These are phyloP conservation scores for Stylosanthes scabra DNA, from an alignment of 331 rosid genomes.

Conservation along the genomic window DNA sequence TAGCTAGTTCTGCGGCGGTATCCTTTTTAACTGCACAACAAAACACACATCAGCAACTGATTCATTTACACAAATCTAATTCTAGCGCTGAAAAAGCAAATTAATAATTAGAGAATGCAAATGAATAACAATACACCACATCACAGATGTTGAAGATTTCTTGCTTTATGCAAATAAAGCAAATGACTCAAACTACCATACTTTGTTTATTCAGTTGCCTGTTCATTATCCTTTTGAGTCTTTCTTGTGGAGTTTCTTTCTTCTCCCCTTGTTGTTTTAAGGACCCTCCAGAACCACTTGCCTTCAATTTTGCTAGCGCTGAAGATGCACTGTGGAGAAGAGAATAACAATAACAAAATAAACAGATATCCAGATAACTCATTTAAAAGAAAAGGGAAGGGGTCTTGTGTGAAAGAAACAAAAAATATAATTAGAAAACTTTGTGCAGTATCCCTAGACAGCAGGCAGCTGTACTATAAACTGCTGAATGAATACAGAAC, in stretches of 20 bases:
- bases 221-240: conserved; percentile 97
- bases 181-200: conserved; percentile 47
- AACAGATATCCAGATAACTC: conserved; percentile 7
- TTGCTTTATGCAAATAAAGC: conserved; percentile 23
- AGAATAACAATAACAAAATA: neutral
- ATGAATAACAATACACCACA: conserved; percentile 6
- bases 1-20: conserved; percentile 91
- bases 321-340: conserved; percentile 71
- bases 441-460: neutral
- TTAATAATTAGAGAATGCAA: conserved; percentile 3
- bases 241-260: conserved; percentile 99
- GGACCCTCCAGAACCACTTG: conserved; percentile 77
- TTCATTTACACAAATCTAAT: conserved; percentile 8
- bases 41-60: conserved; percentile 6
- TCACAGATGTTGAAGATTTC: conserved; percentile 21
- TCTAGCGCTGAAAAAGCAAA: neutral
- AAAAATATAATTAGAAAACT: neutral
- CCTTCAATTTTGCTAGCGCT: conserved; percentile 81
- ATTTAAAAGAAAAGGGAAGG: neutral
- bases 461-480: conserved; percentile 4
- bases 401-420: conserved; percentile 3
- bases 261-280: conserved; percentile 79
- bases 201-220: conserved; percentile 94
- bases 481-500: neutral
- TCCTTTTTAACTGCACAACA: conserved; percentile 85